Evolutionary conservation across 2,329 filamentous ascomycete genomes (phyloP), one percentile per base, ranked within the genome.

Genomic region (Metarhizium rileyi): DNA sequence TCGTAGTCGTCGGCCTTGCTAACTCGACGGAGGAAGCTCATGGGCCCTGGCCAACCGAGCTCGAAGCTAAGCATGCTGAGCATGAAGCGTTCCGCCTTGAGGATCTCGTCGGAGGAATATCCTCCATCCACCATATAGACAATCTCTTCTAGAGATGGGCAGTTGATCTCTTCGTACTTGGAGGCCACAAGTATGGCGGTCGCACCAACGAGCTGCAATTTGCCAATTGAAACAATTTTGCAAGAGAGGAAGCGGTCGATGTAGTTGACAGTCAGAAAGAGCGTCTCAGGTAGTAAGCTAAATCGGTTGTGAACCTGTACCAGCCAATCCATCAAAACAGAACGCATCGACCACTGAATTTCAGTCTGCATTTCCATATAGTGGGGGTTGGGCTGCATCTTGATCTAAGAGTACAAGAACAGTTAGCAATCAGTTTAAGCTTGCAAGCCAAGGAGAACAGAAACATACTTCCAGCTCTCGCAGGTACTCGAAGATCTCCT

Each of bases 1-100:
- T 98, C 90, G 63, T 97, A 98, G 63, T 96, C 90, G 64, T 98
- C 93, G 14, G 93, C 93, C 73, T 97, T 97, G 82, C 91, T 97
- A 68, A 97, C 93, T 50, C 91, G 84, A 53, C 93, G 82, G 53
- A 98, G 76, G 70, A 98, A 98, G 72, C 90, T 96, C 91, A 98
- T 96, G 1, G 93, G 93, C 41, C 93, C 93, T n/a, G 93, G 93
- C 86, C 89, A 97, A 47, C 93, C 93, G 48, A 98, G 80, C 69
- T 96, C 90, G 63, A 95, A 98, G 60, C 89, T 80, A 48, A 98
- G 81, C 85, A 96, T 95, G 68, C 82, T 94, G 47, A 98, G 80
- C 90, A 98, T 98, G 73, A 95, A 97, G 12, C 90, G 84, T 70
- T 98, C 93, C 0, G 93, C 93, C 72, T 97, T 96, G 56, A 97